Evolutionary conservation across 2,329 filamentous ascomycete species (phyloP), one percentile per base, ranked within the genome.

Genomic region (Beauveria asiatica): DNA sequence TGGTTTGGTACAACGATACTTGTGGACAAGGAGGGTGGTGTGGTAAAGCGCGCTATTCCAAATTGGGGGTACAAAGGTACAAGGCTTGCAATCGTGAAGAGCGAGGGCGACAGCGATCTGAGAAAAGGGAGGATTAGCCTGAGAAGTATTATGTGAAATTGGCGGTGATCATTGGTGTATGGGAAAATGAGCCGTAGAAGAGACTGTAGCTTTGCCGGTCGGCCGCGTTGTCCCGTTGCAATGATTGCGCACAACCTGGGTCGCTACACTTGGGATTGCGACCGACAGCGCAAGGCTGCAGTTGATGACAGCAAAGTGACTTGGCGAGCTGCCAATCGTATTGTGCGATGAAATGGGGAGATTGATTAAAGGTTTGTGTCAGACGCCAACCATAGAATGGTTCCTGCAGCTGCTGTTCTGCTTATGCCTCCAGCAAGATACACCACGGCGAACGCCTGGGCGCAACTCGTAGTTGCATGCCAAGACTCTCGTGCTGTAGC

Each of bases 91-190:
- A 21, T 42, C 19, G 39, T 30, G 7, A 37, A 39, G 27, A 37
- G 8, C 27, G 25, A 45, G n/a, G n/a, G 42, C 42, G 50, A 48
- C 42, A 44, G 23, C 33, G 13, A 60, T 51, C 59, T 60, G 59
- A 25, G 16, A 55, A 56, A 3, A 19, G 33, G 27, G 19, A 49
- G n/a, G 7, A 60, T 60, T 60, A 60, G 59, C 59, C n/a, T 37
- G 33, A 41, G 3, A 21, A 13, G 37, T 51, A 25, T 27, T 45
- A n/a, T n/a, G 5, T 16, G 13, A 2, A 10, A 30, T 44, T 45
- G 25, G n/a, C 27, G 3, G 4, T 46, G 27, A 17, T 13, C 23
- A 25, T 44, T 37, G 33, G 46, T 23, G 46, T 44, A n/a, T 33
- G 45, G n/a, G n/a, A 17, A n/a, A 8, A 23, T 33, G 46, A 37